phyloP scores from a whole-genome alignment of 2,329 filamentous ascomycete genomes.

The Cryphonectria japonica region DNA sequence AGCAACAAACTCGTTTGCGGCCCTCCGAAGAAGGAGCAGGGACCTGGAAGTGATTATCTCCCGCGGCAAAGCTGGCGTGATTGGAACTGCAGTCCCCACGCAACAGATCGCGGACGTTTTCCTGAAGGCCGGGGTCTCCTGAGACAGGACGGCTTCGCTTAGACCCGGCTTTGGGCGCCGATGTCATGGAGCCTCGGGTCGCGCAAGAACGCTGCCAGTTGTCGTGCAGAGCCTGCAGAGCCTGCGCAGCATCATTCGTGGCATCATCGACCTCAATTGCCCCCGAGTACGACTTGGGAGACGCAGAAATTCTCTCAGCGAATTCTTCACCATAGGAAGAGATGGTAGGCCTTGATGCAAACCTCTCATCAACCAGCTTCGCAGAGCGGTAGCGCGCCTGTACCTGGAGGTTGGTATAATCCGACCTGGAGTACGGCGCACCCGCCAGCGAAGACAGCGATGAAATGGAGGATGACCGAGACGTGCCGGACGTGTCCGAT shows the following conservation, averaged over 20 bases:
- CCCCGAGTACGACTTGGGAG: conserved; percentile 61
- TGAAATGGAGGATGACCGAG: conserved; percentile 67
- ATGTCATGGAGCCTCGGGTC: conserved; percentile 39
- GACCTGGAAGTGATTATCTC: conserved; percentile 41
- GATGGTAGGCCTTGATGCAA: conserved; percentile 55
- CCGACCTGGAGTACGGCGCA: conserved; percentile 63
- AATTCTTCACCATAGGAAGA: conserved; percentile 62
- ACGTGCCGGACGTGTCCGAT: conserved; percentile 64
- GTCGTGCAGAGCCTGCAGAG: conserved; percentile 64
- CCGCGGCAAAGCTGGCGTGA: conserved; percentile 40
- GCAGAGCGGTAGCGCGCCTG: conserved; percentile 66
- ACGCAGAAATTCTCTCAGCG: conserved; percentile 56
- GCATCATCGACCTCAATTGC: conserved; percentile 56
- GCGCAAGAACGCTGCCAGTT: conserved; percentile 44
- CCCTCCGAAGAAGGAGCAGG: conserved; percentile 49
- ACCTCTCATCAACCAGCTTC: conserved; percentile 62
- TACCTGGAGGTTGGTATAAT: conserved; percentile 60
- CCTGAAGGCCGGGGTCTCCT: conserved; percentile 63
- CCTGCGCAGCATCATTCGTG: conserved; percentile 58
- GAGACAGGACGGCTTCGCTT: conserved; percentile 66
- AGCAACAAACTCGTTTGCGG: conserved; percentile 70
- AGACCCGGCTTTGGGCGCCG: conserved; percentile 44
- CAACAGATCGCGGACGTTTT: conserved; percentile 69
- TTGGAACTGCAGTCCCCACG: conserved; percentile 41
- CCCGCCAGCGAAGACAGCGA: conserved; percentile 63